Conservation (phyloP, 129 eudicot species). For the Flaveria robusta region DNA sequence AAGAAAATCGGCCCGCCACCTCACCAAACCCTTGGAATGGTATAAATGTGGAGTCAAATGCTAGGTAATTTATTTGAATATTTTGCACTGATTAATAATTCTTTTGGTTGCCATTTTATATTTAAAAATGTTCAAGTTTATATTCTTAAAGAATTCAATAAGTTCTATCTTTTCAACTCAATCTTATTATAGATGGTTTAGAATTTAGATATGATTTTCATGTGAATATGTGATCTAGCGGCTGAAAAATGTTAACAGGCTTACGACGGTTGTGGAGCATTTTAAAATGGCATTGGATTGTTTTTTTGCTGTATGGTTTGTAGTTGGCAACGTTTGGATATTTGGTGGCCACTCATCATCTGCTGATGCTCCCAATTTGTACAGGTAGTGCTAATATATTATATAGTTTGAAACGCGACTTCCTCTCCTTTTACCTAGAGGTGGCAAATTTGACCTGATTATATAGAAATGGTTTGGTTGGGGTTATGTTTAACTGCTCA, state of each 20-base stretch:
- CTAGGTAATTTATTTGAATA: conserved; percentile 45
- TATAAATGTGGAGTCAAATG: conserved; percentile 33
- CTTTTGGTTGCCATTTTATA: neutral
- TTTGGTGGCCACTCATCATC: conserved; percentile 80
- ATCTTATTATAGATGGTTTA: neutral
- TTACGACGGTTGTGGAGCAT: conserved; percentile 55
- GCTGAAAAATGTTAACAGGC: conserved; percentile 33
- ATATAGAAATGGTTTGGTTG: neutral
- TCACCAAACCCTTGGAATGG: conserved; percentile 39
- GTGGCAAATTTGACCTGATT: neutral
- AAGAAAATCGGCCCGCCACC: conserved; percentile 44
- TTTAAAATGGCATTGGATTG: conserved; percentile 79
- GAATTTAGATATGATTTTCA: neutral
- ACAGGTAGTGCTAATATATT: conserved; percentile 44
- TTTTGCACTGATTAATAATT: neutral
- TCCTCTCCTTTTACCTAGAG: neutral
- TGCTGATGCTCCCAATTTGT: conserved; percentile 76
- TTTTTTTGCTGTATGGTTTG: conserved; percentile 88
- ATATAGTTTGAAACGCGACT: neutral
- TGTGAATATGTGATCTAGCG: neutral
- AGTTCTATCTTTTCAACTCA: neutral
- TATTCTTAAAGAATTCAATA: too few relatives aligned
- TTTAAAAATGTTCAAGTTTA: too few relatives aligned
- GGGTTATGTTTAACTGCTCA: conserved; percentile 3
- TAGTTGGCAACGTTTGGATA: conserved; percentile 77